Evolutionary conservation across 805 yeast genomes (phyloP), one percentile per base, ranked within the genome.

Genomic region (Yamadazyma insecticola): DNA sequence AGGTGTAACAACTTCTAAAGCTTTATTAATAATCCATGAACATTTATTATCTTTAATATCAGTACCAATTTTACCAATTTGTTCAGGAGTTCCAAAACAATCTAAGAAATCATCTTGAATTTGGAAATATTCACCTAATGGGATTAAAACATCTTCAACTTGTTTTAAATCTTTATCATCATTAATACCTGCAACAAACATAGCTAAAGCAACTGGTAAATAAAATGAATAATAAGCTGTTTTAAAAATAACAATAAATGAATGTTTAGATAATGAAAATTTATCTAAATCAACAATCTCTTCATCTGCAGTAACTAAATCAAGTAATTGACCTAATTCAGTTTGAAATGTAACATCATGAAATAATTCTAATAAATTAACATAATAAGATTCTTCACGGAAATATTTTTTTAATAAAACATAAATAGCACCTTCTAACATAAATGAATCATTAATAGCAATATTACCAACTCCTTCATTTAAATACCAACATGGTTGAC

Each of bases 31-130:
- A 34, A 92, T 79, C 99, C 99, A 92, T 26, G 96, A 84, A 63
- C 99, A 92, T 64, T 92, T 92, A 76, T 92, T 92, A 64, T 92
- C 99, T 67, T 84, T 84, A 54, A 92, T 92, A 59, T 92, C 99
- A 38, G 98, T 92, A 47, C 99, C 99, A 47, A 92, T 87, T 72
- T 92, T 92, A 42, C 99, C 99, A 53, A 89, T 92, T 52, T 90
- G 87, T 55, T 85, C 94, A 25, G 98, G 96, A 49, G 90, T 87
- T 44, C 98, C 99, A 54, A 86, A 92, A 61, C 96, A 86, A 63
- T 92, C 99, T 45, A 92, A 75, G 67, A 72, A 92, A 60, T 92
- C 99, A 57, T 92, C 99, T 67, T 92, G 98, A 47, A 92, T 86
- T 70, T 92, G 99, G 81, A 92, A 92, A 60, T 92, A 92, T 61